Evolutionary conservation across 1,139 yeast species (phyloP), one percentile per base, ranked within the genome.

Genomic region (Suhomyces coccinellae): DNA sequence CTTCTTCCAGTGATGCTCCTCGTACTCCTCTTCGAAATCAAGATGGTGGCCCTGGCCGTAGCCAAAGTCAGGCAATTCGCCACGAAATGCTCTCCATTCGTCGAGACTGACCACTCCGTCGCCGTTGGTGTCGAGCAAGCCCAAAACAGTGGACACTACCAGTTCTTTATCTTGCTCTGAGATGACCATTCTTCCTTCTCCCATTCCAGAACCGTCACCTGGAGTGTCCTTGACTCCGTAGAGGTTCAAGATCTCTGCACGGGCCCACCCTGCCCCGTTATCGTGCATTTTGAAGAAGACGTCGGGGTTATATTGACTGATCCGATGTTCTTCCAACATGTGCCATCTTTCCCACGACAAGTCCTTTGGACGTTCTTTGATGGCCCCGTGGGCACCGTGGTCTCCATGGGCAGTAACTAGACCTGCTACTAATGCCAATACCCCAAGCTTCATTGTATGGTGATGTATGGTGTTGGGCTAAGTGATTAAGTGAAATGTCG

Each of bases 11-110:
- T 93, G 98, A 63, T 93, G 98, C 50, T 87, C 83, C 57, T 91
- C 97, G 59, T 90, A 91, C 61, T 91, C 98, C 53, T 81, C 79
- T 65, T 93, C 99, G 59, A 90, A 93, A 66, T 89, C 97, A 41
- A 91, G 85, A 66, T 91, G 98, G 61, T 91, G 98, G 14, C 99
- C 98, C n/a, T 88, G 93, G 16, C 97, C 98, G 51, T 85, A 83
- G 8, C 97, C 96, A 62, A 90, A 82, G 63, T 93, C 98, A 1
- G 98, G 98, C 59, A 93, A 77, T 52, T 79, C 80, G 2, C 87
- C 85, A 8, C 79, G 74, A 65, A 79, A 91, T n/a, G 67, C 66
- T 40, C 80, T 59, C 85, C 91, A 93, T 60, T 90, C 97, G 14
- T 82, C 82, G 43, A 80, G 65, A 10, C 83, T 69, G 12, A 91